Conservation (phyloP, 345 rosid species). For the Sisymbrium irio region DNA sequence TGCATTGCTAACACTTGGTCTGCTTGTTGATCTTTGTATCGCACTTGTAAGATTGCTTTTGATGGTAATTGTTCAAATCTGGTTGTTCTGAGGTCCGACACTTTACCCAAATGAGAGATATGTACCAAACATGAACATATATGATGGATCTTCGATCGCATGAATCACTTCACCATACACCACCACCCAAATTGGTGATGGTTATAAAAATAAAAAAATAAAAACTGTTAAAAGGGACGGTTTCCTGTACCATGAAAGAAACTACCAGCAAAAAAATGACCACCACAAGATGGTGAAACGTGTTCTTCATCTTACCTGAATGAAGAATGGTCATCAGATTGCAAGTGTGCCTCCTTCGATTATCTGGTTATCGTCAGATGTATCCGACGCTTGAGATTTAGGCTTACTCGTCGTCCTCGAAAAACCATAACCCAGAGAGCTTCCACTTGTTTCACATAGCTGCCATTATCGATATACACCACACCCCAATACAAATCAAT, state of each 20-base stretch:
- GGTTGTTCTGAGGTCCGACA: no score
- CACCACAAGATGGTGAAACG: background rate
- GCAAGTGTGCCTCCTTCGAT: conserved; percentile 73
- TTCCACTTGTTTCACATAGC: conserved; percentile 86
- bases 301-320: background rate
- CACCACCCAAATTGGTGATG: background rate
- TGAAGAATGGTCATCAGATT: conserved; percentile 38
- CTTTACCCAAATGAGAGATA: background rate
- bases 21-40: background rate
- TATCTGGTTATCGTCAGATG: conserved; percentile 67
- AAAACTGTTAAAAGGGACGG: background rate
- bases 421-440: conserved; percentile 93
- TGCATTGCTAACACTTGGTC: background rate
- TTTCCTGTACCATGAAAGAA: background rate
- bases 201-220: background rate
- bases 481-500: background rate
- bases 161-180: background rate
- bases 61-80: no score
- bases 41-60: background rate
- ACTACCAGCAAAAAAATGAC: background rate
- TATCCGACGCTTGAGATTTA: conserved; percentile 49
- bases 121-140: background rate
- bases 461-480: conserved; percentile 34
- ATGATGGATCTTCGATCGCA: background rate
- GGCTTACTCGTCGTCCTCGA: conserved; percentile 66